Percentiles rank a stretch among this genome's conserved stretches.
Evolutionary conservation across 2,329 filamentous ascomycete genomes (phyloP).

Genomic region (Metarhizium anisopliae): DNA sequence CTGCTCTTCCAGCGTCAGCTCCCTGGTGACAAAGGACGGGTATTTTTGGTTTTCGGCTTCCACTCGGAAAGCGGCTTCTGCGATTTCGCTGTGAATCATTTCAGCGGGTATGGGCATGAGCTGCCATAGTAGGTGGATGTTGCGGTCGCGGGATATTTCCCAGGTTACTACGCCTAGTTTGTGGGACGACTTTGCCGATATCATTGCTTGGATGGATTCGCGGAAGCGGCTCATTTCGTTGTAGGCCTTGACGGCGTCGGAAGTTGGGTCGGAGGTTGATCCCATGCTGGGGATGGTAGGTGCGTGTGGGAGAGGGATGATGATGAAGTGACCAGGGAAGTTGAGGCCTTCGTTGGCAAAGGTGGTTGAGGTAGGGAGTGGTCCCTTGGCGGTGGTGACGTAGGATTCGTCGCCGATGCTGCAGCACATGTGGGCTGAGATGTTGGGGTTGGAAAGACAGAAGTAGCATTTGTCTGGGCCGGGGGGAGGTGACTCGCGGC

Average conservation of each 20-base stretch:
- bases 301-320: conserved; percentile 78
- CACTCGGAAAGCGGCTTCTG: conserved; percentile 82
- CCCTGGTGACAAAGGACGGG: conserved; percentile 39
- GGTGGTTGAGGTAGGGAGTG: conserved; percentile 62
- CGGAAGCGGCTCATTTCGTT: conserved; percentile 80
- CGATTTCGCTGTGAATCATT: conserved; percentile 61
- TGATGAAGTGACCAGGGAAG: conserved; percentile 81
- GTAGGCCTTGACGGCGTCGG: conserved; percentile 52
- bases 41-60: conserved; percentile 68
- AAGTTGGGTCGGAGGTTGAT: conserved; percentile 38
- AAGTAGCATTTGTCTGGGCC: conserved; percentile 85
- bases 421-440: conserved; percentile 80
- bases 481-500: conserved; percentile 45
- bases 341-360: conserved; percentile 56
- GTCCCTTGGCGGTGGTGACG: conserved; percentile 85
- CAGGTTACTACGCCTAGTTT: conserved; percentile 78
- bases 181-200: conserved; percentile 43
- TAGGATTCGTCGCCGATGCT: conserved; percentile 84
- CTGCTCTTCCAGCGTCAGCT: conserved; percentile 41
- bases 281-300: conserved; percentile 64
- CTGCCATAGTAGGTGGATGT: conserved; percentile 92
- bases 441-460: conserved; percentile 78
- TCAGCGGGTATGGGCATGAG: conserved; percentile 67
- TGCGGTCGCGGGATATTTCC: conserved; percentile 75
- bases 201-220: conserved; percentile 68